Evolutionary conservation across 2,329 filamentous ascomycete species (phyloP).

Genomic region (Biscogniauxia marginata): DNA sequence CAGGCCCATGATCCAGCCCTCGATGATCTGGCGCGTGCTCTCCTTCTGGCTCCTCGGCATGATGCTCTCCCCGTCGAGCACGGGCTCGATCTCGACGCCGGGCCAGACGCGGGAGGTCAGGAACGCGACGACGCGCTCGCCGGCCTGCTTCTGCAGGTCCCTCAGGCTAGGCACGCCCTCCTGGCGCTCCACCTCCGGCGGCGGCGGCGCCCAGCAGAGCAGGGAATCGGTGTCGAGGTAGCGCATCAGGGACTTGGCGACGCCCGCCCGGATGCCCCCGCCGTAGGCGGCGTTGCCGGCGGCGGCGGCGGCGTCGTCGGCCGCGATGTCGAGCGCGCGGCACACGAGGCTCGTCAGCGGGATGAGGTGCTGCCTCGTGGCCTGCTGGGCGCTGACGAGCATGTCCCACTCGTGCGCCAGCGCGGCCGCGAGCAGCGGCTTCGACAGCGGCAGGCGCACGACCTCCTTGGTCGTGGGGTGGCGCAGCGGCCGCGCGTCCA

Average conservation of each 20-base stretch:
- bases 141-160: constrained; percentile 67
- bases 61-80: constrained; percentile 77
- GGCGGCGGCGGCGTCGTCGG: constrained; percentile 54
- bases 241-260: constrained; percentile 69
- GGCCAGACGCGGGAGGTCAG: constrained; percentile 78
- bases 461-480: constrained; percentile 70
- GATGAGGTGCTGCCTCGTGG: constrained; percentile 81
- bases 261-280: constrained; percentile 56
- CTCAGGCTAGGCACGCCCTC: constrained; percentile 58
- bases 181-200: constrained; percentile 43
- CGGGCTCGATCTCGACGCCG: constrained; percentile 72
- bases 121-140: constrained; percentile 69
- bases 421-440: constrained; percentile 78
- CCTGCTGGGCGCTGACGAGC: constrained; percentile 77
- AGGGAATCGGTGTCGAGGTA: constrained; percentile 92
- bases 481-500: constrained; percentile 78
- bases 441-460: constrained; percentile 69
- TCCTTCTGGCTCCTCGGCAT: constrained; percentile 71
- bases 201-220: constrained; percentile 76
- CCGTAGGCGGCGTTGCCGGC: constrained; percentile 34
- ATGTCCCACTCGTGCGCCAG: constrained; percentile 94
- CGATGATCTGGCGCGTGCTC: constrained; percentile 73
- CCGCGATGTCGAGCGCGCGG: constrained; percentile 76
- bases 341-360: constrained; percentile 84
- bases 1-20: constrained; percentile 72